These are phyloP conservation scores for Carex kokanica DNA, from an alignment of 176 grass and related monocot genomes.

Conservation along the genomic window DNA sequence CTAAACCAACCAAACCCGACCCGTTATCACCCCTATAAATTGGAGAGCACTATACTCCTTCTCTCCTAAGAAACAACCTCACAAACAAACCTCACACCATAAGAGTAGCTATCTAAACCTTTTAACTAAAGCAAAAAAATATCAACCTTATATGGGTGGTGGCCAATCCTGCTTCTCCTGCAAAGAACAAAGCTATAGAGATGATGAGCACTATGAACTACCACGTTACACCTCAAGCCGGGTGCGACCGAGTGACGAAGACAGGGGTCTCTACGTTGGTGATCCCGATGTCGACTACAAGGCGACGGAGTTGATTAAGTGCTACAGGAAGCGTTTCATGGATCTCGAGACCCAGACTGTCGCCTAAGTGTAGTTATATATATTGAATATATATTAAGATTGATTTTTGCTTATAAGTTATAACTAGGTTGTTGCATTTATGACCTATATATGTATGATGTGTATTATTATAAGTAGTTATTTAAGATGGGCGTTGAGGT, in stretches of 20 bases:
- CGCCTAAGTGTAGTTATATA: not conserved
- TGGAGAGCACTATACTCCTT: not conserved
- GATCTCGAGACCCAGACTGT: slow-evolving; percentile 26
- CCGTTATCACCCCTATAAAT: slow-evolving; percentile 24
- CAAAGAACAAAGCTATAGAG: slow-evolving; percentile 22
- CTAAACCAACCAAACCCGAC: not conserved
- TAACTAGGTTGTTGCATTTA: slow-evolving; percentile 7
- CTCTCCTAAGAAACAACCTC: slow-evolving; percentile 20
- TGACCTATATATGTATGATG: not conserved
- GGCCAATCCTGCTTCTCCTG: slow-evolving; percentile 28
- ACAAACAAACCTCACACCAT: not conserved
- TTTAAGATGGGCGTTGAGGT: not conserved
- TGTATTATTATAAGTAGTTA: slow-evolving; percentile 13
- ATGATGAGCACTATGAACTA: slow-evolving; percentile 43
- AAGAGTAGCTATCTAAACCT: not conserved
- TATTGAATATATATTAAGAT: not conserved
- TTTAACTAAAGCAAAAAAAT: not conserved
- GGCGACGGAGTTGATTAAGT: slow-evolving; percentile 16
- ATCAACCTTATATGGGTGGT: slow-evolving; percentile 28
- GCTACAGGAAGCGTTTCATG: slow-evolving; percentile 18
- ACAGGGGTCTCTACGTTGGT: slow-evolving; percentile 47
- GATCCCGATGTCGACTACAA: slow-evolving; percentile 61
- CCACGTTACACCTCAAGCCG: slow-evolving; percentile 33
- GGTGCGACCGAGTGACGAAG: slow-evolving; percentile 74
- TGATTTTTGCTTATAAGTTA: not conserved